A percentile compares a stretch with the other conserved stretches of the same genome.
Conservation (phyloP, 768 basidiomycete genomes). For the Lactarius trivialis region DNA sequence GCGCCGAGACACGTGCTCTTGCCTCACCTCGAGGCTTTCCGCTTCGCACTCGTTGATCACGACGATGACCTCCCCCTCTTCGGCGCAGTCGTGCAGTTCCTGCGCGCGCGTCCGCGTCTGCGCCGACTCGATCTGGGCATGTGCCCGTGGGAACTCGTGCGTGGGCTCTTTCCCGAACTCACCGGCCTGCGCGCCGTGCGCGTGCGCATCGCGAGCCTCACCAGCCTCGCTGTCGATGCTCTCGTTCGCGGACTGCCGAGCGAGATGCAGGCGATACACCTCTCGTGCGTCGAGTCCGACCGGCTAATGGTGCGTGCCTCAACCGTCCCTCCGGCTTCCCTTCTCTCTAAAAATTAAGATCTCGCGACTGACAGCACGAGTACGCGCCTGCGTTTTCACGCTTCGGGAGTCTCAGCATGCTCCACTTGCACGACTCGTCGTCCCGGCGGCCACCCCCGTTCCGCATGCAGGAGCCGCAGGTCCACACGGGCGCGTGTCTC, state of each 20-base stretch:
- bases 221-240: slow-evolving; percentile 31
- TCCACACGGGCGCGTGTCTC: slow-evolving; percentile 53
- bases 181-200: slow-evolving; percentile 48
- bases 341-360: not conserved
- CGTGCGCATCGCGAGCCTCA: slow-evolving; percentile 49
- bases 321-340: not conserved
- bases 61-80: slow-evolving; percentile 50
- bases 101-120: slow-evolving; percentile 42
- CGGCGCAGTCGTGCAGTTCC: slow-evolving; percentile 47
- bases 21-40: slow-evolving; percentile 55
- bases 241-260: slow-evolving; percentile 33
- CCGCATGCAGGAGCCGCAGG: slow-evolving; percentile 47
- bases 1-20: slow-evolving; percentile 45
- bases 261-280: slow-evolving; percentile 47
- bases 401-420: slow-evolving; percentile 49
- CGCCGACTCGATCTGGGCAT: slow-evolving; percentile 54
- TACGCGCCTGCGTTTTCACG: slow-evolving; percentile 42
- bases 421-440: slow-evolving; percentile 48
- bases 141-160: slow-evolving; percentile 60
- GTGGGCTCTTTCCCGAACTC: slow-evolving; percentile 45
- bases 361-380: slow-evolving; percentile 37
- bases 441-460: slow-evolving; percentile 49
- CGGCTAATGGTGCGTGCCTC: slow-evolving; percentile 45
- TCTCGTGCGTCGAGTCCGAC: slow-evolving; percentile 46
- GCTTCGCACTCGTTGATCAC: slow-evolving; percentile 58